Base-by-base conservation (phyloP, 768 basidiomycete genomes). In the Lepiota brunneoincarnata region DNA sequence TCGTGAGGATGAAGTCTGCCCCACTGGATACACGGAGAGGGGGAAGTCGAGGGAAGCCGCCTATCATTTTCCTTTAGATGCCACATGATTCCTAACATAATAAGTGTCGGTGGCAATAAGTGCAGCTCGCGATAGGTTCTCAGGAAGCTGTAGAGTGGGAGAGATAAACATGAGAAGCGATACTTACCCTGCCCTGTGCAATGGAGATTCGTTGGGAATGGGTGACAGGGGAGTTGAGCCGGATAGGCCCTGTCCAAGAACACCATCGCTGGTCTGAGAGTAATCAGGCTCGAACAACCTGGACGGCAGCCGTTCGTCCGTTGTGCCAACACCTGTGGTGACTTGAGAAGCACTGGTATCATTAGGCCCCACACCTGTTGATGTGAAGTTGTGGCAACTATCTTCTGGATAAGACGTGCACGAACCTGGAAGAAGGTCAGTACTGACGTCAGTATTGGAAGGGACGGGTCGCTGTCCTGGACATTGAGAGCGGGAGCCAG, bases 161-260 rank as follows among this genome's bases (percentile, higher is more conserved):
- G 18, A 54, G 44, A 45, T 23, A 17, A 51, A 20, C 42, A 53
- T 38, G 36, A 50, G 56, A 42, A 51, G 37, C 20, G 24, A 37
- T 53, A 73, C 79, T 68, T 63, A 83, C 83, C 82, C 82, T 40
- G 82, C 79, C 62, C 83, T 68, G 63, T 72, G 76, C 61, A 83
- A 66, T 15, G 75, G 71, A 21, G 73, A 71, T 12, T 75, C 76
- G 50, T 67, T 69, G 46, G 63, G 66, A 35, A 60, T 12, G 17
- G 60, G 49, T 15, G 43, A 51, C 51, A 42, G 50, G 34, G 67
- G 63, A 17, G 61, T 20, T 34, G 45, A 18, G n/a, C 26, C 26
- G 4, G 9, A 10, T 6, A 14, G 28, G 45, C 15, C 45, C n/a
- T 20, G 31, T 10, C 35, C 45, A 35, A 20, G 18, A 12, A n/a